These are phyloP conservation scores for Diaporthe capsici DNA, from an alignment of 2,329 filamentous ascomycete genomes.

Conservation along the genomic window DNA sequence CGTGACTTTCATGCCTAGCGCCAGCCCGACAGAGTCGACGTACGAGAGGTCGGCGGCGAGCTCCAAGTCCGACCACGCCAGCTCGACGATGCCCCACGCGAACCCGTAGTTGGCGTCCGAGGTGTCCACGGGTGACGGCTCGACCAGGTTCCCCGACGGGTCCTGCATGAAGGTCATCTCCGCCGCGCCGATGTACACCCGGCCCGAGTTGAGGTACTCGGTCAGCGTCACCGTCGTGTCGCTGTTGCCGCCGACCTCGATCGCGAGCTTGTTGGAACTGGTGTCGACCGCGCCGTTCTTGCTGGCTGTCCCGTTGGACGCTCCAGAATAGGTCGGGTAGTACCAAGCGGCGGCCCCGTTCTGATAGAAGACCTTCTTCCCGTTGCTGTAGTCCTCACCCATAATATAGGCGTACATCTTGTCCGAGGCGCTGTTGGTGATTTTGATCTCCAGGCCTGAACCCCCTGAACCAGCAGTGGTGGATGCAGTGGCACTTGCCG, in stretches of 20 bases:
- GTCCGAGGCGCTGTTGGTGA: constrained; percentile 68
- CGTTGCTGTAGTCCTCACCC: constrained; percentile 64
- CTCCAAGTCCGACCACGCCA: constrained; percentile 57
- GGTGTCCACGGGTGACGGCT: constrained; percentile 76
- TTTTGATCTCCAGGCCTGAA: constrained; percentile 61
- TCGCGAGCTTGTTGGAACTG: not conserved
- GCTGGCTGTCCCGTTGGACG: constrained; percentile 55
- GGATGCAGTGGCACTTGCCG: not conserved
- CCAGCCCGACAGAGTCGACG: constrained; percentile 65
- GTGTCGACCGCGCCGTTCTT: constrained; percentile 7
- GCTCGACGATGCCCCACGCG: constrained; percentile 66
- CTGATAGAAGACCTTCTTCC: constrained; percentile 54
- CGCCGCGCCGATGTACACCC: constrained; percentile 67
- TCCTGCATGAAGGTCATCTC: constrained; percentile 74
- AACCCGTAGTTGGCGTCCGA: constrained; percentile 65
- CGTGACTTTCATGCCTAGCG: constrained; percentile 64
- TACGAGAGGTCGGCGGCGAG: constrained; percentile 65
- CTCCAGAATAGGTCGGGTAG: constrained; percentile 72
- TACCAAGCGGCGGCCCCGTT: constrained; percentile 66
- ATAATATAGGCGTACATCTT: constrained; percentile 76
- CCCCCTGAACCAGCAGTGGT: not conserved
- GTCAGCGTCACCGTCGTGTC: constrained; percentile 13
- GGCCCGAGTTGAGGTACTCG: constrained; percentile 57
- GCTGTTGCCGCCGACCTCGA: constrained; percentile 22
- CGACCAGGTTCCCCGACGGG: constrained; percentile 74